Percentiles rank a stretch among this genome's conserved stretches.
phyloP scores from a whole-genome alignment of 306 rosid genomes.

The Prunus persica region DNA sequence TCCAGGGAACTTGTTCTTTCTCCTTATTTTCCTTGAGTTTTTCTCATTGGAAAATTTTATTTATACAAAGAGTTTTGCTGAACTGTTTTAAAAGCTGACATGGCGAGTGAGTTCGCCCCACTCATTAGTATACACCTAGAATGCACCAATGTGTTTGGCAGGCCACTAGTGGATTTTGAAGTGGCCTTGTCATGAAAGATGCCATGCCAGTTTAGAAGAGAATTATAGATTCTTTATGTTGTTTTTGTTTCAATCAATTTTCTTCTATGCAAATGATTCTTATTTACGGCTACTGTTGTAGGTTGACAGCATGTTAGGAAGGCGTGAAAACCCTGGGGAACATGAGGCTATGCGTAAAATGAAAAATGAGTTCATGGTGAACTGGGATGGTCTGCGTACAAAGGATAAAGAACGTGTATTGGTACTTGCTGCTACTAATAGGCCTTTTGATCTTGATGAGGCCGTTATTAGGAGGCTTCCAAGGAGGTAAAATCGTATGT shows the following conservation, averaged over 20 bases:
- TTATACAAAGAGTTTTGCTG: neutral
- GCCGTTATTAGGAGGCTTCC: slow-evolving; percentile 99
- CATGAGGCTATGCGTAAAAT: slow-evolving; percentile 97
- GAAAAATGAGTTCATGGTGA: slow-evolving; percentile 98
- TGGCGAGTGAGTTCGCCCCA: neutral
- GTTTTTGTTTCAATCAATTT: neutral
- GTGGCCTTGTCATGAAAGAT: neutral
- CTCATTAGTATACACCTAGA: neutral
- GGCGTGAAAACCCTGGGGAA: slow-evolving; percentile 94
- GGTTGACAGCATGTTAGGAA: slow-evolving; percentile 98
- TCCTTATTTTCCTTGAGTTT: neutral
- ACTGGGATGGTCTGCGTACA: slow-evolving; percentile 98
- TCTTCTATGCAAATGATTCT: neutral
- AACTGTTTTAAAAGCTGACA: neutral
- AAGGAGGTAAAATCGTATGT: slow-evolving; percentile 54
- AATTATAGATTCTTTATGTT: neutral
- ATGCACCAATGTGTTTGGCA: neutral
- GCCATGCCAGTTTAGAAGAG: neutral
- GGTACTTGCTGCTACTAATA: slow-evolving; percentile 95
- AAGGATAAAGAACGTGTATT: slow-evolving; percentile 91
- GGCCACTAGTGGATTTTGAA: neutral
- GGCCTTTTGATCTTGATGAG: slow-evolving; percentile 98
- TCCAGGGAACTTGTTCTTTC: neutral
- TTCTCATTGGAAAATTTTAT: neutral
- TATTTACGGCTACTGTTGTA: slow-evolving; percentile 30